Percentiles rank a stretch among this genome's conserved stretches.
phyloP scores from a whole-genome alignment of 345 rosid genomes.

The Raphanus sativus region DNA sequence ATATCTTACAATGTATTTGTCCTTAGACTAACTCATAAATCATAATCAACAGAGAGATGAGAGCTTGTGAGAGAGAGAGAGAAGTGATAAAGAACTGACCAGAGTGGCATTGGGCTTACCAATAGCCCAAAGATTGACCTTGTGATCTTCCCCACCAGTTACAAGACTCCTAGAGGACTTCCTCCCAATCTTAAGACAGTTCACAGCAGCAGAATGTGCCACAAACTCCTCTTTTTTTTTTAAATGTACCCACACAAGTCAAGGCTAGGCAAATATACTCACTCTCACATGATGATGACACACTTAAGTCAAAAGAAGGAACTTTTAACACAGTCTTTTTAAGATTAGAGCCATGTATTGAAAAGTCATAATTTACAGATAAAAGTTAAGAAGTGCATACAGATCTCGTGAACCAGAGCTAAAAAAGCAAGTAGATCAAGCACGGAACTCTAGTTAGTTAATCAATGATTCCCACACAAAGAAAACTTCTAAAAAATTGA shows the following conservation, averaged over 20 bases:
- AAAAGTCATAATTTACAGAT: conserved; percentile 2
- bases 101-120: conserved; percentile 95
- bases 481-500: neutral
- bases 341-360: neutral
- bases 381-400: conserved; percentile 11
- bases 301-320: neutral
- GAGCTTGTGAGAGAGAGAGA: neutral
- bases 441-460: neutral
- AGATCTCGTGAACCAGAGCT: conserved; percentile 32
- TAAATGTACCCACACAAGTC: conserved; percentile 34
- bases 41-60: neutral
- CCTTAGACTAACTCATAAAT: neutral
- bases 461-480: neutral
- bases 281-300: neutral
- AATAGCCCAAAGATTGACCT: conserved; percentile 98
- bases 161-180: conserved; percentile 92
- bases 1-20: neutral
- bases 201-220: conserved; percentile 91
- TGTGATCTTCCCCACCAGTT: conserved; percentile 99
- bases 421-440: conserved; percentile 19
- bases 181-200: conserved; percentile 97
- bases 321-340: neutral
- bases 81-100: conserved; percentile 61
- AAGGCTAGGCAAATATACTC: conserved; percentile 44
- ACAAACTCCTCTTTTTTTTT: conserved; percentile 85